A percentile compares a stretch with the other conserved stretches of the same genome.
Evolutionary conservation across 176 grass and related monocot species (phyloP).

Genomic region (Eleusine coracana): DNA sequence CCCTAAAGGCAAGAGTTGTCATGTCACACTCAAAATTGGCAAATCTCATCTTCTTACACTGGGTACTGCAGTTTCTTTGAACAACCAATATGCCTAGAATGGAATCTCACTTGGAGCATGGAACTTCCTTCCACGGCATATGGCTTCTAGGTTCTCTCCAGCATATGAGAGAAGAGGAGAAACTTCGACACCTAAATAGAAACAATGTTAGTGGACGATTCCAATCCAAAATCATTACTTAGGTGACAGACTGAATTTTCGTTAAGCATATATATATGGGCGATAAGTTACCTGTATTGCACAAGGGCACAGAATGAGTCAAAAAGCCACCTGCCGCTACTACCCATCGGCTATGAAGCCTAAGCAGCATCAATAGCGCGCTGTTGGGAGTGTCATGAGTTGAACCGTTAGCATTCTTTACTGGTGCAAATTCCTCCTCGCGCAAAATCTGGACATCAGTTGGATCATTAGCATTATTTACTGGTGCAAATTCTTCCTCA

Average conservation of each 20-base stretch:
- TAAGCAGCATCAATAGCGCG: conserved; percentile 80
- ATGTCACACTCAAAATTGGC: conserved; percentile 30
- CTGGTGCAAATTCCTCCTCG: conserved; percentile 96
- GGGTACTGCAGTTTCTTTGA: conserved; percentile 23
- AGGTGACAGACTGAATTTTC: background rate
- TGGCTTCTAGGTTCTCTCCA: conserved; percentile 81
- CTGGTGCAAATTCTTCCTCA: conserved; percentile 91
- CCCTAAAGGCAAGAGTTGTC: conserved; percentile 40
- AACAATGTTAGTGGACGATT: conserved; percentile 5
- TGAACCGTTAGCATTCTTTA: conserved; percentile 92
- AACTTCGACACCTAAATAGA: conserved; percentile 70
- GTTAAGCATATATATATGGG: background rate
- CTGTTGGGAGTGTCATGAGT: conserved; percentile 84
- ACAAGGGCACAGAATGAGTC: conserved; percentile 84
- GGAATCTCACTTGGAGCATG: conserved; percentile 86
- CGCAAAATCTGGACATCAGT: conserved; percentile 71
- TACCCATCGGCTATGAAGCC: conserved; percentile 91
- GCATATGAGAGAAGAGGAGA: conserved; percentile 82
- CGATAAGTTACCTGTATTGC: conserved; percentile 70
- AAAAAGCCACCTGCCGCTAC: conserved; percentile 92
- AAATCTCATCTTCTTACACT: conserved; percentile 21
- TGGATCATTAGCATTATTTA: conserved; percentile 87
- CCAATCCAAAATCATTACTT: background rate
- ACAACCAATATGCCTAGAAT: conserved; percentile 46
- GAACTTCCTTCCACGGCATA: conserved; percentile 79